phyloP scores from a whole-genome alignment of 176 grass and related monocot species.

The Triticum turgidum region DNA sequence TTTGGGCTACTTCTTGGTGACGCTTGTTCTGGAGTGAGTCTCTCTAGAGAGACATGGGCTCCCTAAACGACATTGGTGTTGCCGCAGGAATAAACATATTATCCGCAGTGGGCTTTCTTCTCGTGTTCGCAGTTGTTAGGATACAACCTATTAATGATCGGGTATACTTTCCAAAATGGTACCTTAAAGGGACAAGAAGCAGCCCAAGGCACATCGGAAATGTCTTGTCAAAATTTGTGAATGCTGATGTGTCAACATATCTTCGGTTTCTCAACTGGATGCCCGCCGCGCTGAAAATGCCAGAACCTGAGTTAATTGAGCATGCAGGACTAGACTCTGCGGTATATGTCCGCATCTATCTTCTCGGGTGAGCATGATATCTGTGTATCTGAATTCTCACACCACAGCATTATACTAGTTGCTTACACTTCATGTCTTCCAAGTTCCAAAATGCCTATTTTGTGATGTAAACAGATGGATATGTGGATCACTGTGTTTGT shows the following conservation, averaged over 20 bases:
- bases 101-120: conserved; percentile 69
- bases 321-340: conserved; percentile 91
- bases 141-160: conserved; percentile 88
- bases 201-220: conserved; percentile 60
- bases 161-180: conserved; percentile 97
- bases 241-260: conserved; percentile 71
- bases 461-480: background rate
- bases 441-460: background rate
- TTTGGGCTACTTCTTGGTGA: background rate
- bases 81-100: conserved; percentile 78
- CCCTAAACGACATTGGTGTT: conserved; percentile 64
- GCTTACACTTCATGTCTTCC: background rate
- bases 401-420: background rate
- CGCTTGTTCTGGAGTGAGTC: conserved; percentile 30
- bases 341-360: conserved; percentile 87
- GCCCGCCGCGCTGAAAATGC: conserved; percentile 90
- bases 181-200: conserved; percentile 84
- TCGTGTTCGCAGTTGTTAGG: conserved; percentile 77
- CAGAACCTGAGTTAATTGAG: conserved; percentile 76
- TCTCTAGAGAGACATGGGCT: conserved; percentile 53
- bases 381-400: conserved; percentile 10
- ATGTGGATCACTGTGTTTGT: background rate
- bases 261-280: conserved; percentile 93
- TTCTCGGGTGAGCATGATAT: conserved; percentile 68
- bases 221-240: conserved; percentile 70